Percentiles rank a stretch among this genome's conserved stretches.
phyloP scores from a whole-genome alignment of 345 rosid genomes.

The Turritis glabra region DNA sequence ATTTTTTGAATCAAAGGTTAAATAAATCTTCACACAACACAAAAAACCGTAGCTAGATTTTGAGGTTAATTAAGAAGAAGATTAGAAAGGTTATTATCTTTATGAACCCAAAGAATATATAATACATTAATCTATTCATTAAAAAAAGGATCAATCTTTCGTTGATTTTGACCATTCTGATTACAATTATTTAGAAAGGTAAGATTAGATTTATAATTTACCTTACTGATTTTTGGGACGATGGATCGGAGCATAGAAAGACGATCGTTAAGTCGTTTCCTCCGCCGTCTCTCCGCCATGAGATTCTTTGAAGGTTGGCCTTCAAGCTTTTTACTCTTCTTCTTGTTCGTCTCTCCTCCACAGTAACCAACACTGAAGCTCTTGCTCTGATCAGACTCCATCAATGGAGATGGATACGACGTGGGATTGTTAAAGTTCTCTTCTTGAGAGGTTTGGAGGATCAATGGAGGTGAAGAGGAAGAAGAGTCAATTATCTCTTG shows the following conservation, averaged over 20 bases:
- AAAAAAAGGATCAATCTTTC: neutral
- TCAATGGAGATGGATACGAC: slow-evolving; percentile 46
- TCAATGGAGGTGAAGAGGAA: slow-evolving; percentile 42
- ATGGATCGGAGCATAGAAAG: slow-evolving; percentile 92
- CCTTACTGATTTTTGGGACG: slow-evolving; percentile 97
- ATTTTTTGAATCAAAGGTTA: neutral
- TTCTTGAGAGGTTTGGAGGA: slow-evolving; percentile 28
- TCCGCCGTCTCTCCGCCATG: slow-evolving; percentile 88
- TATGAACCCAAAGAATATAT: neutral
- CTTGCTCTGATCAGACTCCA: slow-evolving; percentile 53
- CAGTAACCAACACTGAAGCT: slow-evolving; percentile 47
- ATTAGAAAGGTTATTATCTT: slow-evolving; percentile 23
- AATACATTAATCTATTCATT: neutral
- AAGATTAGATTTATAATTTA: neutral
- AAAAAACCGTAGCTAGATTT: neutral
- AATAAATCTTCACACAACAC: slow-evolving; percentile 3
- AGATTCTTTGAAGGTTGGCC: slow-evolving; percentile 95
- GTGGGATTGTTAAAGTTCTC: slow-evolving; percentile 8
- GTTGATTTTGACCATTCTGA: slow-evolving; percentile 28
- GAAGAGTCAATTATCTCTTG: slow-evolving; percentile 42
- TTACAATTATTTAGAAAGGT: neutral
- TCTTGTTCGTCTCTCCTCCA: slow-evolving; percentile 42
- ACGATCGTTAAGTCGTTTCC: slow-evolving; percentile 79
- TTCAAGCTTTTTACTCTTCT: slow-evolving; percentile 57
- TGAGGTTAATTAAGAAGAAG: neutral